phyloP scores from a whole-genome alignment of 2,329 filamentous ascomycete genomes.

The Sporothrix pseudoabietina region DNA sequence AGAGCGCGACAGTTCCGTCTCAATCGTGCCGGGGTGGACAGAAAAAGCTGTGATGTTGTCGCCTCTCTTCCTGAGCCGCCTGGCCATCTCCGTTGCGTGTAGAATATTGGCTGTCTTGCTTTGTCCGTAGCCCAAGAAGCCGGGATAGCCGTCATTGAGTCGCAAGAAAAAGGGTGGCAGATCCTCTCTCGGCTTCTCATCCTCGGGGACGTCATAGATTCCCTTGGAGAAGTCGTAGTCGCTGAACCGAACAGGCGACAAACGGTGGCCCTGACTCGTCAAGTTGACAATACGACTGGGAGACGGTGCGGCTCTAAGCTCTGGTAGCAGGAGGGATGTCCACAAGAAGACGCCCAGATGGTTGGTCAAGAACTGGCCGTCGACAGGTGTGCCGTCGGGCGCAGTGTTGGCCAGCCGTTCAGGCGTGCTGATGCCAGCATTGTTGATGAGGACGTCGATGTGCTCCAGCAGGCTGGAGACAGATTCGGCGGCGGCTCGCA shows the following conservation, averaged over 20 bases:
- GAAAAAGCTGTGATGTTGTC: conserved; percentile 39
- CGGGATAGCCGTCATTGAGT: conserved; percentile 36
- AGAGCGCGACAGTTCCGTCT: conserved; percentile 39
- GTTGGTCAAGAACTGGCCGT: conserved; percentile 42
- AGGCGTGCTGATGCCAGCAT: conserved; percentile 44
- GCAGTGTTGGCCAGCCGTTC: conserved; percentile 41
- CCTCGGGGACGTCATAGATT: conserved; percentile 42
- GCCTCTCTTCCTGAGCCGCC: conserved; percentile 38
- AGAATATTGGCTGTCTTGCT: conserved; percentile 53
- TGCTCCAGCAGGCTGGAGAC: conserved; percentile 37
- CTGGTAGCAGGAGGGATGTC: conserved; percentile 50
- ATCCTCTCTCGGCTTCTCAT: conserved; percentile 31
- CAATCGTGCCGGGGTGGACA: conserved; percentile 43
- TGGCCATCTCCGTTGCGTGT: conserved; percentile 43
- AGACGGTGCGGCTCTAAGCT: conserved; percentile 37
- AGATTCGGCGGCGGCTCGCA: conserved; percentile 42
- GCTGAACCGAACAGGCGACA: conserved; percentile 47
- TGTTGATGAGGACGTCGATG: conserved; percentile 50
- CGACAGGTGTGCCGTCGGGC: conserved; percentile 40
- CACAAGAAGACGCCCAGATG: conserved; percentile 53
- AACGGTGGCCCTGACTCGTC: conserved; percentile 44
- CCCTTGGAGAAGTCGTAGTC: conserved; percentile 47
- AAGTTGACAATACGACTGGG: conserved; percentile 48
- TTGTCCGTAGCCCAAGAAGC: conserved; percentile 50
- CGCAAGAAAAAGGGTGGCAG: conserved; percentile 26